Evolutionary conservation across 176 grass and related monocot genomes (phyloP).

Genomic region (Avena insularis): DNA sequence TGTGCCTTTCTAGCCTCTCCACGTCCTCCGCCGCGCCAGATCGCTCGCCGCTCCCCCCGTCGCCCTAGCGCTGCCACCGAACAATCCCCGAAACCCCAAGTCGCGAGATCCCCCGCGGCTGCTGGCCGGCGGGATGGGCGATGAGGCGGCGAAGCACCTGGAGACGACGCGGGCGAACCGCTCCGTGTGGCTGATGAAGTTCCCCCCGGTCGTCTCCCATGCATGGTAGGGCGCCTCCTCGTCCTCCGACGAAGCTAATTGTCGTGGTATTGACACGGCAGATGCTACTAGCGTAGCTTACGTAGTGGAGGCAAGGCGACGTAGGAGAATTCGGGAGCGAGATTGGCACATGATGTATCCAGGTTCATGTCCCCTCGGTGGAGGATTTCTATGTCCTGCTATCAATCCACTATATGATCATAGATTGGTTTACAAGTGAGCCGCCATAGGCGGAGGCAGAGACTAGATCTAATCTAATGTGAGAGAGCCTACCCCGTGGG

Average conservation of each 20-base stretch:
- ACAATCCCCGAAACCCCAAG: background rate
- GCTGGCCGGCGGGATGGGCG: conserved; percentile 38
- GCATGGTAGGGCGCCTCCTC: conserved; percentile 69
- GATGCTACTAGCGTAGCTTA: too few relatives aligned
- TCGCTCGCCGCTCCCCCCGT: background rate
- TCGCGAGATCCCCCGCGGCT: background rate
- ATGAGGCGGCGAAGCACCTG: conserved; percentile 73
- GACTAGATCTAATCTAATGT: too few relatives aligned
- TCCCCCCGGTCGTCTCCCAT: conserved; percentile 76
- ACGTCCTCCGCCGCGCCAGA: conserved; percentile 1
- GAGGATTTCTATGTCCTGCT: too few relatives aligned
- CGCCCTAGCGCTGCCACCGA: conserved; percentile 1
- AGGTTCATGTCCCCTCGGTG: too few relatives aligned
- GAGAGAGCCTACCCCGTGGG: too few relatives aligned
- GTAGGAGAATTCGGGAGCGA: too few relatives aligned
- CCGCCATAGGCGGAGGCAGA: too few relatives aligned
- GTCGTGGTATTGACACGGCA: too few relatives aligned
- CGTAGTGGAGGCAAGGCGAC: too few relatives aligned
- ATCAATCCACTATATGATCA: too few relatives aligned
- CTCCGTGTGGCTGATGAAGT: conserved; percentile 98
- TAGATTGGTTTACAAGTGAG: too few relatives aligned
- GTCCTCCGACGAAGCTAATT: conserved; percentile 39
- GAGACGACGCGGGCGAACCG: conserved; percentile 75
- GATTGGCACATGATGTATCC: too few relatives aligned
- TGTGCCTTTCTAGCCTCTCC: background rate